phyloP scores from a whole-genome alignment of 148 eudicot genomes.

The Fagopyrum tataricum region DNA sequence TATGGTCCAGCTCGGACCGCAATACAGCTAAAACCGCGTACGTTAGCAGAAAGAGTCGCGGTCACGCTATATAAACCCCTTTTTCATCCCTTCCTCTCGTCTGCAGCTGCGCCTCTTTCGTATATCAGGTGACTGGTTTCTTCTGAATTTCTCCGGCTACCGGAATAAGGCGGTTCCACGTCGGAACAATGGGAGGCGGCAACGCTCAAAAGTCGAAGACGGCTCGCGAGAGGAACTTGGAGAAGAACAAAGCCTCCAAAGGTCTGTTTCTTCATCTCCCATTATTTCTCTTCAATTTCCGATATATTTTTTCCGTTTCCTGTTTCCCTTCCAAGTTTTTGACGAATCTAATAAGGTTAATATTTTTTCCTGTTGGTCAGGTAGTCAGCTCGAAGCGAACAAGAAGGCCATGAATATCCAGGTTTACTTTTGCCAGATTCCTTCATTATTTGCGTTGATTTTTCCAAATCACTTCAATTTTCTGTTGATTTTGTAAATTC shows the following conservation, averaged over 20 bases:
- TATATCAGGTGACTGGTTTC: background rate
- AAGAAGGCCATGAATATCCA: conserved; percentile 59
- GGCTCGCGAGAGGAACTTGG: conserved; percentile 68
- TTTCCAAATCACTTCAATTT: background rate
- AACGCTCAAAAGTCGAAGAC: conserved; percentile 63
- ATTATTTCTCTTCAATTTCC: background rate
- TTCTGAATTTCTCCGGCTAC: background rate
- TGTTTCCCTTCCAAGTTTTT: background rate
- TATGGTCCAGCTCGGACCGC: no score
- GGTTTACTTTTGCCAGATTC: conserved; percentile 19
- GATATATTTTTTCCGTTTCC: background rate
- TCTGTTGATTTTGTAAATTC: background rate
- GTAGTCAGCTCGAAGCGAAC: conserved; percentile 65
- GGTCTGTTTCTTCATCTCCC: conserved; percentile 16
- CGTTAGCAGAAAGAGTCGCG: background rate
- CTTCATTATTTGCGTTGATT: background rate
- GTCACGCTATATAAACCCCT: conserved; percentile 3
- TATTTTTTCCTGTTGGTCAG: conserved; percentile 17
- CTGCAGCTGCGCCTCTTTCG: conserved; percentile 4
- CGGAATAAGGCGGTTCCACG: background rate
- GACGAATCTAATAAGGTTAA: background rate
- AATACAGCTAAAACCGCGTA: background rate
- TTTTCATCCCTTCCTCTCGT: background rate
- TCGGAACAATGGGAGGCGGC: conserved; percentile 56
- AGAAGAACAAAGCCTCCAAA: conserved; percentile 41